Base-by-base conservation (phyloP, 2,329 filamentous ascomycete species). In the Penicillium rolfsii region DNA sequence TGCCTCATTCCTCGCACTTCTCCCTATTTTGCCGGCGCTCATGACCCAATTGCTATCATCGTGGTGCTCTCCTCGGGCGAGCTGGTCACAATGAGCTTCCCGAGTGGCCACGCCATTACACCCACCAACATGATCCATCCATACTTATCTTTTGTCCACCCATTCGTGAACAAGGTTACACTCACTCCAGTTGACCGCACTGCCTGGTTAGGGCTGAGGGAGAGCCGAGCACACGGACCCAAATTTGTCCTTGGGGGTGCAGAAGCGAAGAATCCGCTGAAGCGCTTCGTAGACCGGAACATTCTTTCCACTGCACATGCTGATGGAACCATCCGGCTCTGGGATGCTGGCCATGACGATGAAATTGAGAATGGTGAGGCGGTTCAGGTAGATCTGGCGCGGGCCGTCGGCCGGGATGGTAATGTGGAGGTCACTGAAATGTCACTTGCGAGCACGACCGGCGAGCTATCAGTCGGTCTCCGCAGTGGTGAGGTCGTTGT, bases 111-210 rank as follows among this genome's bases (percentile, higher is more conserved):
- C 75, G 90, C 92, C 0, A 96, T 98, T 58, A 91, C 89, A 30
- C 93, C 95, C 1, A 97, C 93, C 4, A 97, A 97, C 70, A 91
- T 97, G 77, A 84, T 99, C 5, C 94, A 96, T 71, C 86, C 93
- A 0, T 97, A 91, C 2, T 79, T 97, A 49, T 90, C 90, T 1
- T 91, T 97, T 64, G 89, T 97, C 6, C 93, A 97, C 71, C 95
- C 95, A 0, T 98, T 96, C 73, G 87, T 95, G 60, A 90, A 87
- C 57, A 87, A 88, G 54, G 82, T 91, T 55, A 84, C 86, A 16
- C 82, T 96, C n/a, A 85, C 91, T 9, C 85, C 86, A 12, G 82
- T 98, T 11, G 89, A 92, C 52, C 87, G 95, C 30, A 87, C 87
- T 7, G 85, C 89, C 64, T 99, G 95, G 95, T 84, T 98, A 14